phyloP scores from a whole-genome alignment of 2,329 filamentous ascomycete genomes.

The Acarospora socialis region DNA sequence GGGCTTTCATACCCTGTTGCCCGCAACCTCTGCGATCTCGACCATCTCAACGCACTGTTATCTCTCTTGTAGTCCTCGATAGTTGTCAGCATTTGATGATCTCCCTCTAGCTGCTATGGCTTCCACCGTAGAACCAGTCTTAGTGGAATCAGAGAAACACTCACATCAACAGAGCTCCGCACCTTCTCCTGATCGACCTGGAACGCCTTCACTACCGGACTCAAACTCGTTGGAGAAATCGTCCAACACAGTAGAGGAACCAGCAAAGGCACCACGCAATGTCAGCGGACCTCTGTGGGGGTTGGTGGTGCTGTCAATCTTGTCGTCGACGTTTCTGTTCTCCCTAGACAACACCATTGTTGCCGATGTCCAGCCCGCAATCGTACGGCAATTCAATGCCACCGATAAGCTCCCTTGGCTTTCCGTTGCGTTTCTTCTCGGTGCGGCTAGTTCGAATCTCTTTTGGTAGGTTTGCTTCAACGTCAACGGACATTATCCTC shows the following conservation, averaged over 20 bases:
- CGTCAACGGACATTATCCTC: conserved; percentile 34
- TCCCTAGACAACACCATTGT: conserved; percentile 34
- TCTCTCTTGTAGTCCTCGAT: too few relatives aligned
- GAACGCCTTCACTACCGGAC: too few relatives aligned
- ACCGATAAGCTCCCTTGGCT: conserved; percentile 31
- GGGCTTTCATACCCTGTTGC: too few relatives aligned
- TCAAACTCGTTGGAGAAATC: too few relatives aligned
- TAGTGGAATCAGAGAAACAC: too few relatives aligned
- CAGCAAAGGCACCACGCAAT: conserved; percentile 15
- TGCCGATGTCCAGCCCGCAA: conserved; percentile 32
- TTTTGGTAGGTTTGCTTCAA: conserved; percentile 26
- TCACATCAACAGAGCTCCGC: too few relatives aligned
- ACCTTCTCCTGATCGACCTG: too few relatives aligned
- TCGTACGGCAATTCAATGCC: conserved; percentile 26
- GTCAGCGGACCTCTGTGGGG: conserved; percentile 19
- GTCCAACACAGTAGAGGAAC: conserved; percentile 1
- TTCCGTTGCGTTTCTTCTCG: conserved; percentile 28
- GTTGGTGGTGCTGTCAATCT: conserved; percentile 16
- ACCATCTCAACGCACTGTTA: too few relatives aligned
- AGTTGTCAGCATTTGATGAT: too few relatives aligned
- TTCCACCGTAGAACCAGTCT: too few relatives aligned
- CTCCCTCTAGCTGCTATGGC: too few relatives aligned
- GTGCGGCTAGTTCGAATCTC: conserved; percentile 27
- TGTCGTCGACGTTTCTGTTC: conserved; percentile 26
- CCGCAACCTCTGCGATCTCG: too few relatives aligned